A percentile compares a stretch with the other conserved stretches of the same genome.
Conservation (phyloP, 2,329 filamentous ascomycete genomes). For the Myrmaecium sp. region DNA sequence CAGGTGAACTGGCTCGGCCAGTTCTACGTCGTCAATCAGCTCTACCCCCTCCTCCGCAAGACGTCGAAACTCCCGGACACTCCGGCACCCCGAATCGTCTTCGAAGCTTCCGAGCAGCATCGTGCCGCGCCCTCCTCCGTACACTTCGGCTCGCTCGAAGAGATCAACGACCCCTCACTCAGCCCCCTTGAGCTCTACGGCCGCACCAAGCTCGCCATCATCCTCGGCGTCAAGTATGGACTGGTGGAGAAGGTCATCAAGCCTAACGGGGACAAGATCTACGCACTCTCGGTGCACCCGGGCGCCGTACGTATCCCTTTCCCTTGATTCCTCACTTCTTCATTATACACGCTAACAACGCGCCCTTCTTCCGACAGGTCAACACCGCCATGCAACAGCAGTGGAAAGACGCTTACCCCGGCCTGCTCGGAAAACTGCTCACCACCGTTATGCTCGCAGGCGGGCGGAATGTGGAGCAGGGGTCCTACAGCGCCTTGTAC, state of each 20-base stretch:
- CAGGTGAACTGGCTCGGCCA: constrained; percentile 29
- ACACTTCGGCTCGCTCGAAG: constrained; percentile 23
- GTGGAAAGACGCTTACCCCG: constrained; percentile 30
- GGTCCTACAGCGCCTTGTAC: constrained; percentile 25
- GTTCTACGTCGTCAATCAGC: constrained; percentile 25
- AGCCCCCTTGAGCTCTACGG: constrained; percentile 23
- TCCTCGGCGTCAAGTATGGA: constrained; percentile 26
- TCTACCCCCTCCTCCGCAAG: constrained; percentile 27
- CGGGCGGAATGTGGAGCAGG: constrained; percentile 24
- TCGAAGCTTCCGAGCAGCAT: constrained; percentile 26
- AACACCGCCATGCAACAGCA: constrained; percentile 29
- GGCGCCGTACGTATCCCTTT: constrained; percentile 9
- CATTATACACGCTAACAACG: too few species aligned
- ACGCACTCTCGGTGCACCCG: constrained; percentile 26
- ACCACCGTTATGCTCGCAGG: constrained; percentile 18
- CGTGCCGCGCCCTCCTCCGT: constrained; percentile 17
- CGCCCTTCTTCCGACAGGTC: constrained; percentile 14
- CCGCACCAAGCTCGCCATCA: constrained; percentile 26
- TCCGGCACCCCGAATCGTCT: constrained; percentile 23
- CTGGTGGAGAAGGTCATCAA: constrained; percentile 25
- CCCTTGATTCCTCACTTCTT: background rate
- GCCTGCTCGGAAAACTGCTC: constrained; percentile 22
- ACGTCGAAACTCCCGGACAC: constrained; percentile 21
- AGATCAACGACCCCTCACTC: constrained; percentile 24
- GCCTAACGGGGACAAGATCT: constrained; percentile 24